Evolutionary conservation across 1,284 basidiomycete genomes (phyloP).

Genomic region (Mycosarcoma mackinlayi): DNA sequence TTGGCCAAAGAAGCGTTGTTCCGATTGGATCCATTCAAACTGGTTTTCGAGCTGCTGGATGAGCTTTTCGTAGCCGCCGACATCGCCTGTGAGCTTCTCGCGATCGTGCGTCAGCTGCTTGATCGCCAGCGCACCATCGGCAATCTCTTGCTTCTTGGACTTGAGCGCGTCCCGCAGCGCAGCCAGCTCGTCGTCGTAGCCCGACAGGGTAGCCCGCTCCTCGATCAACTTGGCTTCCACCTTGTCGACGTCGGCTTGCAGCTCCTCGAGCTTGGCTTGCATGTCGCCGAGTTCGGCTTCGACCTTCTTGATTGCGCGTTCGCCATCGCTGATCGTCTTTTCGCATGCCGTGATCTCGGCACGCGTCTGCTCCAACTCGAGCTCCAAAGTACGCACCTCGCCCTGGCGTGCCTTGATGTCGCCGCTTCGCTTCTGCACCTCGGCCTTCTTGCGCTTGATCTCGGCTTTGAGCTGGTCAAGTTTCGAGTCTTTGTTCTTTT

Average conservation of each 20-base stretch:
- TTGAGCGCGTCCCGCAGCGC: constrained; percentile 84
- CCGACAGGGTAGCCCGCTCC: constrained; percentile 84
- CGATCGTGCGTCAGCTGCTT: constrained; percentile 74
- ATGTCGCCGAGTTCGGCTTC: constrained; percentile 77
- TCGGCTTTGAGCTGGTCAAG: constrained; percentile 87
- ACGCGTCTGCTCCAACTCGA: constrained; percentile 89
- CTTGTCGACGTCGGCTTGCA: constrained; percentile 75
- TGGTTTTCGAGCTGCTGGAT: constrained; percentile 77
- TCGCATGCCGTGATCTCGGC: constrained; percentile 78
- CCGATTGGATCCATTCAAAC: constrained; percentile 87
- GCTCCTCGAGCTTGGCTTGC: constrained; percentile 72
- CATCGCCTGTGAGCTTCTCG: constrained; percentile 71
- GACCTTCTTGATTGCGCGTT: constrained; percentile 74
- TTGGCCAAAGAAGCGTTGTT: constrained; percentile 84
- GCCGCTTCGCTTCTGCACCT: constrained; percentile 82
- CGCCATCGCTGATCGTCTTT: constrained; percentile 75
- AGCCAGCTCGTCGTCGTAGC: constrained; percentile 87
- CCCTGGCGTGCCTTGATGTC: constrained; percentile 87
- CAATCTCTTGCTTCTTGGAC: constrained; percentile 80
- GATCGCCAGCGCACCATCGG: constrained; percentile 78
- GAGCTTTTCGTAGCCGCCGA: constrained; percentile 59
- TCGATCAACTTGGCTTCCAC: constrained; percentile 81
- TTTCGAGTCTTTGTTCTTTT: constrained; percentile 97
- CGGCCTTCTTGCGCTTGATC: constrained; percentile 83
- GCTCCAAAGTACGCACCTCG: constrained; percentile 84